These are phyloP conservation scores for Clavispora carvajalis DNA, from an alignment of 805 yeast species.

Conservation along the genomic window DNA sequence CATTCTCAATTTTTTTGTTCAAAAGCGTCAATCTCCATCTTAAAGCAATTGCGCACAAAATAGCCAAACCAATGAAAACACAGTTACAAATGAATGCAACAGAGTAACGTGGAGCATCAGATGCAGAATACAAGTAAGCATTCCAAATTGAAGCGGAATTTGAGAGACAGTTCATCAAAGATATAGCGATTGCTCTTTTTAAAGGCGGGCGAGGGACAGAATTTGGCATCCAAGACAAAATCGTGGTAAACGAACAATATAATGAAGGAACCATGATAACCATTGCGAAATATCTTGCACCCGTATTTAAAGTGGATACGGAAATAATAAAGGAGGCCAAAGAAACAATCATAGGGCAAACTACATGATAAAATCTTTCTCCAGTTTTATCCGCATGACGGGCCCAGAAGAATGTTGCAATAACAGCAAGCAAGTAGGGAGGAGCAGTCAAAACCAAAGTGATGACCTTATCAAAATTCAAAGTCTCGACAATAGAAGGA, in stretches of 20 bases:
- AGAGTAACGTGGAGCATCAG: slow-evolving; percentile 42
- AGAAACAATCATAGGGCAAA: slow-evolving; percentile 37
- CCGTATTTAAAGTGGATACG: slow-evolving; percentile 46
- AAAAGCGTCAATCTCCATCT: slow-evolving; percentile 33
- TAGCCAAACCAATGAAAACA: slow-evolving; percentile 40
- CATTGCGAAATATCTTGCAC: slow-evolving; percentile 57
- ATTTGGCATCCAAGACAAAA: slow-evolving; percentile 52
- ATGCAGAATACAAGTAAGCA: slow-evolving; percentile 44
- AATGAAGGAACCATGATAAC: slow-evolving; percentile 53
- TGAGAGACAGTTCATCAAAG: slow-evolving; percentile 51
- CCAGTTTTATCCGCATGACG: slow-evolving; percentile 52
- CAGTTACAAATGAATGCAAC: slow-evolving; percentile 45
- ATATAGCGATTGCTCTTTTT: slow-evolving; percentile 54
- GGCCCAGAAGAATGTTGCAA: slow-evolving; percentile 48
- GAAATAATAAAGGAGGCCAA: slow-evolving; percentile 44
- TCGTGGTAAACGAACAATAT: slow-evolving; percentile 49
- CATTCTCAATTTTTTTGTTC: slow-evolving; percentile 39
- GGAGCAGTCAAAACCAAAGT: slow-evolving; percentile 58
- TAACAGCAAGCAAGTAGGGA: slow-evolving; percentile 49
- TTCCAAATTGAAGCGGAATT: slow-evolving; percentile 56
- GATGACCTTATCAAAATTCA: slow-evolving; percentile 44
- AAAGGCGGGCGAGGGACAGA: slow-evolving; percentile 54
- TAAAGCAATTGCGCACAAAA: slow-evolving; percentile 33
- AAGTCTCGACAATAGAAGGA: slow-evolving; percentile 55
- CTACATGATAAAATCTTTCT: slow-evolving; percentile 49